Evolutionary conservation across 495 filamentous ascomycete genomes (phyloP).

Genomic region (Penicillium lividum): DNA sequence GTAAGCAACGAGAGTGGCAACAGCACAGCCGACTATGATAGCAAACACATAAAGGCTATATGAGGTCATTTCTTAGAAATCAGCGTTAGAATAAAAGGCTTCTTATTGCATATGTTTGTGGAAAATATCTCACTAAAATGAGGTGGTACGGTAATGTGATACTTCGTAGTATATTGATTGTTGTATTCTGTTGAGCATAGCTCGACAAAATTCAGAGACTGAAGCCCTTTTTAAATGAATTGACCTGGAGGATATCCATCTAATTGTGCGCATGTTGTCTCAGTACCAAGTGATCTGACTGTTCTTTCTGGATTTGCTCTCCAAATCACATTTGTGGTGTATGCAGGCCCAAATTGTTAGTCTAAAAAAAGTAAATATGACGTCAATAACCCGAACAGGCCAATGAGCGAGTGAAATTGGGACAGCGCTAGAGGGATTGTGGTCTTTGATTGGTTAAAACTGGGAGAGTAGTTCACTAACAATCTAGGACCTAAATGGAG

Average conservation of each 20-base stretch:
- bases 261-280: not conserved
- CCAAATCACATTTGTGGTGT: not conserved
- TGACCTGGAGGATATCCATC: not conserved
- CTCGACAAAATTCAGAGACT: not conserved
- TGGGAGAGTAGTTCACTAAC: not conserved
- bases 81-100: not conserved
- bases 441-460: not conserved
- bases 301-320: not conserved
- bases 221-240: not conserved
- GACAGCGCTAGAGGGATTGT: not conserved
- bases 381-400: constrained; percentile 12
- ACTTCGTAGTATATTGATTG: not conserved
- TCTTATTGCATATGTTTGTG: no score
- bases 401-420: not conserved
- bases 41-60: constrained; percentile 21
- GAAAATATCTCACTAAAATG: not conserved
- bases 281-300: not conserved
- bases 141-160: not conserved
- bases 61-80: not conserved
- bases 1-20: constrained; percentile 27
- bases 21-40: constrained; percentile 26
- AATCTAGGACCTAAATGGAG: no score
- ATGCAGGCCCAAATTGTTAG: not conserved
- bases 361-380: constrained; percentile 13
- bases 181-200: not conserved